Evolutionary conservation across 2,329 filamentous ascomycete genomes (phyloP).

Genomic region (Trichophyton schoenleinii): DNA sequence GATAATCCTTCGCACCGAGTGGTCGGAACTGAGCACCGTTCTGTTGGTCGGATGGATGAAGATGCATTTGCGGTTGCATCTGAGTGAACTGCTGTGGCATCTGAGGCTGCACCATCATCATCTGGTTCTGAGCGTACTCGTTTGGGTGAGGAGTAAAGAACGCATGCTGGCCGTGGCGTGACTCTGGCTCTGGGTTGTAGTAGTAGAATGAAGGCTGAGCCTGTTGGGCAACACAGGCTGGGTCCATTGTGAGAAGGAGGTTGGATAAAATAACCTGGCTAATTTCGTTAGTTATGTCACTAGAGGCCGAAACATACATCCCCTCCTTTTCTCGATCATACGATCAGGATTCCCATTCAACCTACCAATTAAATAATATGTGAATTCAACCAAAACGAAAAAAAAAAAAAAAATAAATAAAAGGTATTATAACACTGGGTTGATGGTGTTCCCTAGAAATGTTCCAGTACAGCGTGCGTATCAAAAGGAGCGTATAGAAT

Average conservation of each 20-base stretch:
- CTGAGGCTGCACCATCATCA: constrained; percentile 11
- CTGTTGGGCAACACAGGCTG: constrained; percentile 9
- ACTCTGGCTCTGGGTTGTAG: constrained; percentile 65
- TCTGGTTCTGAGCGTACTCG: constrained; percentile 21
- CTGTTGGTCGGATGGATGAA: constrained; percentile 8
- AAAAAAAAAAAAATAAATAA: neutral
- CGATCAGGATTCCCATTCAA: neutral
- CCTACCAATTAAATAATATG: constrained; percentile 1
- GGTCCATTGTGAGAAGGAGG: constrained; percentile 3
- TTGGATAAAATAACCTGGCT: neutral
- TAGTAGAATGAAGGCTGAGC: constrained; percentile 45
- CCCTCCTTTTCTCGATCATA: neutral
- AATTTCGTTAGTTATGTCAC: neutral
- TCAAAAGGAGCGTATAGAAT: neutral
- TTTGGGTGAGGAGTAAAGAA: constrained; percentile 58
- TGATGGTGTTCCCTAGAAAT: neutral
- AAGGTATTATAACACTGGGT: neutral
- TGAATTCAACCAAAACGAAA: neutral
- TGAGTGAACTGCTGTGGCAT: constrained; percentile 18
- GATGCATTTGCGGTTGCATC: constrained; percentile 5
- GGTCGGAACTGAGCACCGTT: constrained; percentile 17
- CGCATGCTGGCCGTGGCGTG: constrained; percentile 60
- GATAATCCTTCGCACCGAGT: neutral
- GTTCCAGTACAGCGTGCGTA: neutral
- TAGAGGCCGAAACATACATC: neutral